Evolutionary conservation across 176 grass and related monocot genomes (phyloP), one percentile per base, ranked within the genome.

Genomic region (Dactylis glomerata): DNA sequence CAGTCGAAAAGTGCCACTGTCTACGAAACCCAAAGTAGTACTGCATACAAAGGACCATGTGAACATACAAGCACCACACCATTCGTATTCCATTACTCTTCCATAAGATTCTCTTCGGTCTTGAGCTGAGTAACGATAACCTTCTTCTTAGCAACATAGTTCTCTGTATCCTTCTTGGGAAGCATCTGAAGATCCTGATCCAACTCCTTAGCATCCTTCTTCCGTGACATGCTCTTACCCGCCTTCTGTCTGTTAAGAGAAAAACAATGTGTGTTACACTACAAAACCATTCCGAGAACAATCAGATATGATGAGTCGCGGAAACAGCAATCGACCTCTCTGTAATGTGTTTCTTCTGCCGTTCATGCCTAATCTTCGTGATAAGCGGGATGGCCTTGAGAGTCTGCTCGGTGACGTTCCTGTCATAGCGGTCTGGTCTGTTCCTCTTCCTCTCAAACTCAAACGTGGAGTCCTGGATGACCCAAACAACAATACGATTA

Each of bases 401-500:
- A 45, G 93, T 92, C 44, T 57, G 73, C 49, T 85, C 88, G 0
- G 90, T 91, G 37, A 92, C 61, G 83, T 86, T 96, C 12, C 97
- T 86, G 71, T 99, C 88, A 20, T 99, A 99, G 79, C 90, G 91
- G 24, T 96, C 91, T 22, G 92, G 97, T 86, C 93, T 92, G 81
- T 98, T 98, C 52, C 93, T 90, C 78, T 92, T 96, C 88, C 96
- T 92, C 88, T 98, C 96, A 75, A 98, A 91, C 86, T 98, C 96
- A 66, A 98, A 98, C 19, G 93, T 98, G 6, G 93, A 12, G 31
- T 98, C 96, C 96, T 98, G 33, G 34, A 77, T 8, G 22, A 77
- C 71, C 82, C 32, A 77, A 31, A 85, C 16, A 55, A 37, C 17
- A 2, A 84, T 54, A 42, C 6, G 49, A 76, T 46, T 41, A 51